Evolutionary conservation across 2,329 filamentous ascomycete species (phyloP), one percentile per base, ranked within the genome.

Genomic region (Beauveria sp.): DNA sequence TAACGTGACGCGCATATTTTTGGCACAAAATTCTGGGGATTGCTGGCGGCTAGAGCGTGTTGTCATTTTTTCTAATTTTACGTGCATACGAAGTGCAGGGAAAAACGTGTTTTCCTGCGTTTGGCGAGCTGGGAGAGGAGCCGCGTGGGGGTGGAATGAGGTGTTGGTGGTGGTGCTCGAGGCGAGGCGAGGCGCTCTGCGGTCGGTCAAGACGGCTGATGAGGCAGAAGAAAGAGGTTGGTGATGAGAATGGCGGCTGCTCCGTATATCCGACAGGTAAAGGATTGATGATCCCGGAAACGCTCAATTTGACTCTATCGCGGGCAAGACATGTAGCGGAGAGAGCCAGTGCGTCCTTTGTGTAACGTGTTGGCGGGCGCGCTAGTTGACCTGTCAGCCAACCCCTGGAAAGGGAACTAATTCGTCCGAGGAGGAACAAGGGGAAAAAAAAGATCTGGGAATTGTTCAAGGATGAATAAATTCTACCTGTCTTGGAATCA

Each of bases 21-120:
- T 58, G 55, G 55, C 55, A 50, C 30, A 38, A 10, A 42, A 58
- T 58, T 46, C 45, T 57, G 54, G 54, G 54, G 54, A 46, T 34
- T 28, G 14, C 7, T 34, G 30, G 22, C 14, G 16, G 20, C 10
- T 7, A 38, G 28, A 50, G 20, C 12, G 26, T 14, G 5, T 40
- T 40, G 34, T 38, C 22, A 38, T 14, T 6, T 38, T 38, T 38
- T 38, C 34, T 50, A 58, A 50, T 58, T 49, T 58, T 50, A 43
- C 52, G 22, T 55, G 45, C 55, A 58, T 38, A 34, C 24, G 14
- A 26, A 30, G 9, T 42, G 45, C 34, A 38, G 30, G 26, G 10
- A 34, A 38, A 57, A 57, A 57, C 45, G 46, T 50, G 55, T 50
- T 28, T 58, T 20, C 20, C 5, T 46, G 20, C 28, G 30, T 58